Percentiles rank a stretch among this genome's conserved stretches.
These are phyloP conservation scores for Oryza glaberrima DNA, from an alignment of 176 grass and related monocot genomes.

Conservation along the genomic window DNA sequence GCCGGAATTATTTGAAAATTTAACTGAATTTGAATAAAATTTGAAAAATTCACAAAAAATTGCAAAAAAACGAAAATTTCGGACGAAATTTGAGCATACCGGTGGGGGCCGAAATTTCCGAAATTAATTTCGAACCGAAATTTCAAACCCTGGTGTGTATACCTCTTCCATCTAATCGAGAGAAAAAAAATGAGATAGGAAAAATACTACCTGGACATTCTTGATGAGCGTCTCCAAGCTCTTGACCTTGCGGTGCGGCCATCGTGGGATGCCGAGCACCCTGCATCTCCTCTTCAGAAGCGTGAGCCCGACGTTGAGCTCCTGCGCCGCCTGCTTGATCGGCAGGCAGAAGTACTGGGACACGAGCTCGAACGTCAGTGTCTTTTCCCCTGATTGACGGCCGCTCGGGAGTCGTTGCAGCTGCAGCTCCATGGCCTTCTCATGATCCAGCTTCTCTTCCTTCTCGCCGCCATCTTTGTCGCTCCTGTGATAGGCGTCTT, in stretches of 20 bases:
- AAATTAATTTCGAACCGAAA: too few relatives aligned
- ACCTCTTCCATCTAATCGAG: too few relatives aligned
- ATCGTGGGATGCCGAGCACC: constrained; percentile 51
- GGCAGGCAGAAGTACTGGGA: constrained; percentile 51
- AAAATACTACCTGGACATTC: constrained; percentile 47
- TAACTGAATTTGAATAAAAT: too few relatives aligned
- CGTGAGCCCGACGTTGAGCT: constrained; percentile 59
- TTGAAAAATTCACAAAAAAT: too few relatives aligned
- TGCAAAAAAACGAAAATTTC: too few relatives aligned
- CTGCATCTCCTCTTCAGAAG: constrained; percentile 60
- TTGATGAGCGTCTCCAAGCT: constrained; percentile 54
- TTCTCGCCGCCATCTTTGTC: constrained; percentile 8
- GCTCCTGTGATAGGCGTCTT: neutral
- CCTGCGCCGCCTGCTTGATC: constrained; percentile 57
- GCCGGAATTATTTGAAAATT: too few relatives aligned
- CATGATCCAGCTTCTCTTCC: neutral
- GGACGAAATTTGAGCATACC: too few relatives aligned
- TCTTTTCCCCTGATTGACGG: constrained; percentile 8
- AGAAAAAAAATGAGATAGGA: neutral
- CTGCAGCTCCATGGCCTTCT: neutral
- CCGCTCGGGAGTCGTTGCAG: neutral
- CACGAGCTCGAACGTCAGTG: constrained; percentile 43
- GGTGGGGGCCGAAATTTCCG: too few relatives aligned
- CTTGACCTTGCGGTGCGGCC: constrained; percentile 69
- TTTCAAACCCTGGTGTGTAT: too few relatives aligned